Conservation (phyloP, 306 rosid species). For the Argentina anserina region DNA sequence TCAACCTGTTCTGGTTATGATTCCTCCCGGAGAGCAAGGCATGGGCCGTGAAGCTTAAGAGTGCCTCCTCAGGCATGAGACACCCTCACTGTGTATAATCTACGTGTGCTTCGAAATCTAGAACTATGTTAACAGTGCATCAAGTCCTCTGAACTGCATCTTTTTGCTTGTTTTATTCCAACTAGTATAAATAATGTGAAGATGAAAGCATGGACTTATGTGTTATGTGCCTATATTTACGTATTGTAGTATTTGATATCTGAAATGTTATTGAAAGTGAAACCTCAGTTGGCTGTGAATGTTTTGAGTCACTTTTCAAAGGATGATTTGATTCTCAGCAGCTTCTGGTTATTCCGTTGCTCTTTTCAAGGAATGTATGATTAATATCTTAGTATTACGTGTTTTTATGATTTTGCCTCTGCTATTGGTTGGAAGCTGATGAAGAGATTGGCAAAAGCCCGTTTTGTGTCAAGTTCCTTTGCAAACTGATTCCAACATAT, state of each 20-base stretch:
- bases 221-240: conserved; percentile 6
- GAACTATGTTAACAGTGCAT: conserved; percentile 3
- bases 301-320: not conserved
- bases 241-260: not conserved
- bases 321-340: not conserved
- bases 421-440: not conserved
- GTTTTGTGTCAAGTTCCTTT: too few species aligned
- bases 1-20: conserved; percentile 71
- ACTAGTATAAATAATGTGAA: conserved; percentile 11
- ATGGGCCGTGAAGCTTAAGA: conserved; percentile 73
- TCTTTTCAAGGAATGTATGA: not conserved
- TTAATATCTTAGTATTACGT: not conserved
- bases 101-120: not conserved
- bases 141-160: conserved; percentile 5
- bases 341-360: not conserved
- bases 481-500: too few species aligned
- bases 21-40: conserved; percentile 81
- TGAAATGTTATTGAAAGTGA: not conserved
- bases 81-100: conserved; percentile 17
- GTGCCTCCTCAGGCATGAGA: conserved; percentile 5
- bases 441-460: too few species aligned
- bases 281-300: not conserved
- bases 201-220: conserved; percentile 6
- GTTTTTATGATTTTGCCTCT: not conserved
- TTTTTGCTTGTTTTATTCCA: not conserved